Evolutionary conservation across 257 asterid genomes (phyloP).

Genomic region (Echites panduratus): DNA sequence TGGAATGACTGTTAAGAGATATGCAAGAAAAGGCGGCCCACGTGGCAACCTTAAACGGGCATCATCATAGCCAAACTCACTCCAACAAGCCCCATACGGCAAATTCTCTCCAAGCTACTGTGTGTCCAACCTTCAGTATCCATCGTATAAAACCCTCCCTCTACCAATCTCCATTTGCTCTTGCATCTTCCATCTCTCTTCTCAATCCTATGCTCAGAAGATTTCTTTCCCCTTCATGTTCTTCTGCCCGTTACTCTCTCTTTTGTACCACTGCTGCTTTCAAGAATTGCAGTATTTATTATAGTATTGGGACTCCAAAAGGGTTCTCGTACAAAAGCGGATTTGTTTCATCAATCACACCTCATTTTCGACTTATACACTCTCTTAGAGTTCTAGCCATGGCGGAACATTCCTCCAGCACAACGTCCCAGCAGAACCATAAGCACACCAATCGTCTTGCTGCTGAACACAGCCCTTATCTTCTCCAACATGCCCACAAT

Average conservation of each 20-base stretch:
- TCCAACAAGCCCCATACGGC: slow-evolving; percentile 20
- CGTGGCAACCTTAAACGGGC: slow-evolving; percentile 11
- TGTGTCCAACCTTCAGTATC: neutral
- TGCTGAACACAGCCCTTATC: slow-evolving; percentile 86
- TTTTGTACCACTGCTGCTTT: slow-evolving; percentile 7
- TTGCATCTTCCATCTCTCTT: slow-evolving; percentile 4
- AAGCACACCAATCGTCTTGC: slow-evolving; percentile 74
- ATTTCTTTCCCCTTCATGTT: slow-evolving; percentile 31
- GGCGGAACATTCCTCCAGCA: slow-evolving; percentile 42
- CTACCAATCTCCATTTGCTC: neutral
- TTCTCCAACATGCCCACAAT: slow-evolving; percentile 92
- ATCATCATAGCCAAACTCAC: slow-evolving; percentile 4
- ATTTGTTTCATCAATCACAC: neutral
- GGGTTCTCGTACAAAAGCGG: neutral
- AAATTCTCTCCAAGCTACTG: slow-evolving; percentile 14
- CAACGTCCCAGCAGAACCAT: slow-evolving; percentile 39
- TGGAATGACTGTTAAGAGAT: neutral
- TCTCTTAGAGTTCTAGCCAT: slow-evolving; percentile 39
- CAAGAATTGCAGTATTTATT: neutral
- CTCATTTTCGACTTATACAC: slow-evolving; percentile 27
- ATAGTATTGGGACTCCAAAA: neutral
- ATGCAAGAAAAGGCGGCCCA: slow-evolving; percentile 7
- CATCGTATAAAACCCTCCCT: neutral
- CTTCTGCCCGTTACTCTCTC: slow-evolving; percentile 26
- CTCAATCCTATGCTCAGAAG: slow-evolving; percentile 39